Evolutionary conservation across 352 stramenopile genomes (phyloP), one percentile per base, ranked within the genome.

Genomic region (Globisporangium heterothallicum): DNA sequence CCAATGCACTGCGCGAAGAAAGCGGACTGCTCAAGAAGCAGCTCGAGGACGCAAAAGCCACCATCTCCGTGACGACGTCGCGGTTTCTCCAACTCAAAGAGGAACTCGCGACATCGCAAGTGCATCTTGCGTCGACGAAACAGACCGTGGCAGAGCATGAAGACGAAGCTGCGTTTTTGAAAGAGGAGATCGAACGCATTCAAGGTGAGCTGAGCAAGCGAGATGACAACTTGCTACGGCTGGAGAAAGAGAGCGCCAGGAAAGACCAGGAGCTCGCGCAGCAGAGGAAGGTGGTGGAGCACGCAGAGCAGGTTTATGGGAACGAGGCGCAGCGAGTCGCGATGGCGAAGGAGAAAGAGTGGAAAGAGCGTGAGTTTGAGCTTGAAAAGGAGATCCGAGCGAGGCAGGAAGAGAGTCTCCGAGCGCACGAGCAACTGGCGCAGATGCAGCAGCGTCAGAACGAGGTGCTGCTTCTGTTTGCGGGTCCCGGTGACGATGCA

Each of bases 41-140:
- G 25, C 32, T 86, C 22, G 64, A 43, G 1, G 72, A 78, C 35
- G 65, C 61, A 1, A 70, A 81, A 30, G 48, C 50, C 4, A 64
- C 53, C 2, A 60, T 74, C 32, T 55, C 56, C 9, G 50, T 57
- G 3, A 63, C 65, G 0, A 84, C 78, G 56, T 56, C 78, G 57
- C 72, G 78, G 50, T 64, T 88, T 2, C 53, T 86, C 45, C 73
- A 87, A 53, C 65, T 88, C 10, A 86, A 69, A 26, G 68, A 88
- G 45, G 73, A 81, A 4, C 57, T 78, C n/a, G 81, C 74, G 18
- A 72, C 56, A 14, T 51, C 80, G 29, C 49, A 78, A 41, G 71
- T 86, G 25, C 74, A 73, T 18, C 45, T 79, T 36, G 54, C 61
- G 19, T 63, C 64, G 14, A 49, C 62, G 10, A 72, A 66, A 42